Percentiles rank a stretch among this genome's conserved stretches.
These are phyloP conservation scores for Sonneratia alba DNA, from an alignment of 345 rosid species.

Conservation along the genomic window DNA sequence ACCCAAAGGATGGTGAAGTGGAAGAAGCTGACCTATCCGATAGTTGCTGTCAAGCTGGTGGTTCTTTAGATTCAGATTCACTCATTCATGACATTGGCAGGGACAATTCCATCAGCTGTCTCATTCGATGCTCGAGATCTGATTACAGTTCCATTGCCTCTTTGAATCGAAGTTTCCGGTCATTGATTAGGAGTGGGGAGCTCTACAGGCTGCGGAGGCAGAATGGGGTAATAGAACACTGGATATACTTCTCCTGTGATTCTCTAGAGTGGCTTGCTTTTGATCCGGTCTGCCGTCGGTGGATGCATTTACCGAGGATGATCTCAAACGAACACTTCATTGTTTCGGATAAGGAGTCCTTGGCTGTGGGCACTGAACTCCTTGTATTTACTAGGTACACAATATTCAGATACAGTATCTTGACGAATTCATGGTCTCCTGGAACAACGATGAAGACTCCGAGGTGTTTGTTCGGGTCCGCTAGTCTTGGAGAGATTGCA, in stretches of 20 bases:
- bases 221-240: slow-evolving; percentile 26
- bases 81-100: slow-evolving; percentile 63
- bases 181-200: slow-evolving; percentile 21
- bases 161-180: slow-evolving; percentile 25
- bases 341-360: slow-evolving; percentile 36
- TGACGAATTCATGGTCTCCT: slow-evolving; percentile 31
- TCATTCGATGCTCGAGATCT: slow-evolving; percentile 61
- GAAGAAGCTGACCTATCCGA: slow-evolving; percentile 7
- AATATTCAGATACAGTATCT: slow-evolving; percentile 30
- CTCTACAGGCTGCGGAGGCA: slow-evolving; percentile 27
- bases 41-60: slow-evolving; percentile 28
- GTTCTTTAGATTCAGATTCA: slow-evolving; percentile 49
- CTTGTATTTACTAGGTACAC: slow-evolving; percentile 31
- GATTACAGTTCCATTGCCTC: slow-evolving; percentile 29
- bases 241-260: slow-evolving; percentile 41
- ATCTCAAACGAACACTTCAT: slow-evolving; percentile 28
- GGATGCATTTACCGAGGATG: slow-evolving; percentile 42
- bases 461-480: slow-evolving; percentile 41
- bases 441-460: slow-evolving; percentile 32
- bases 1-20: not conserved
- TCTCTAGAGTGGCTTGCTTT: slow-evolving; percentile 42
- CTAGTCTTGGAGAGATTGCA: slow-evolving; percentile 33
- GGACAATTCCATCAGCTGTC: slow-evolving; percentile 64
- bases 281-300: slow-evolving; percentile 26
- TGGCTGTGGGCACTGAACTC: slow-evolving; percentile 38